Conservation (phyloP, 306 rosid species). For the Glycyrrhiza uralensis region DNA sequence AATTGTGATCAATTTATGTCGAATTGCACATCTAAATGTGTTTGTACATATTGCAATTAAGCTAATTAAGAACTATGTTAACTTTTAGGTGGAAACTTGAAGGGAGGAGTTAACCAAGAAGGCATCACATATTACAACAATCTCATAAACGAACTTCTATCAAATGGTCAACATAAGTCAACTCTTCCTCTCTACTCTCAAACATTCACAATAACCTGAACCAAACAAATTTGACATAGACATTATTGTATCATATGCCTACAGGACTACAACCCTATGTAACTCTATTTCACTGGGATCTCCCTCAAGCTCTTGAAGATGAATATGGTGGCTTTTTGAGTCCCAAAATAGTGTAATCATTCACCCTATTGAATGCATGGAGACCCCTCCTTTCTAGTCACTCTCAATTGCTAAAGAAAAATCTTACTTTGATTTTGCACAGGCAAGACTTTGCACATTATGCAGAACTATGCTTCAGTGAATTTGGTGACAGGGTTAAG, state of each 20-base stretch:
- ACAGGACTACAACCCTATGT: constrained; percentile 52
- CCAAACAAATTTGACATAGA: not conserved
- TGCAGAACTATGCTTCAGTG: constrained; percentile 56
- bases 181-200: not conserved
- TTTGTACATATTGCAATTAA: not conserved
- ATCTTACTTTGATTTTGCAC: not conserved
- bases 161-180: constrained; percentile 28
- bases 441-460: constrained; percentile 50
- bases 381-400: not conserved
- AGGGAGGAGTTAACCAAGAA: constrained; percentile 40
- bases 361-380: not conserved
- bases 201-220: not conserved
- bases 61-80: not conserved
- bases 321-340: constrained; percentile 49
- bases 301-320: constrained; percentile 56
- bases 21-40: not conserved
- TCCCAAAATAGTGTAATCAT: constrained; percentile 23
- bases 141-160: constrained; percentile 37
- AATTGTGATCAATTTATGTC: not conserved
- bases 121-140: constrained; percentile 45
- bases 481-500: constrained; percentile 71
- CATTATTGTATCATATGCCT: not conserved
- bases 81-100: constrained; percentile 37
- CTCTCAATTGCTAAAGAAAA: not conserved
- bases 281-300: constrained; percentile 54